These are phyloP conservation scores for Urtica urens DNA, from an alignment of 306 rosid genomes.

Conservation along the genomic window DNA sequence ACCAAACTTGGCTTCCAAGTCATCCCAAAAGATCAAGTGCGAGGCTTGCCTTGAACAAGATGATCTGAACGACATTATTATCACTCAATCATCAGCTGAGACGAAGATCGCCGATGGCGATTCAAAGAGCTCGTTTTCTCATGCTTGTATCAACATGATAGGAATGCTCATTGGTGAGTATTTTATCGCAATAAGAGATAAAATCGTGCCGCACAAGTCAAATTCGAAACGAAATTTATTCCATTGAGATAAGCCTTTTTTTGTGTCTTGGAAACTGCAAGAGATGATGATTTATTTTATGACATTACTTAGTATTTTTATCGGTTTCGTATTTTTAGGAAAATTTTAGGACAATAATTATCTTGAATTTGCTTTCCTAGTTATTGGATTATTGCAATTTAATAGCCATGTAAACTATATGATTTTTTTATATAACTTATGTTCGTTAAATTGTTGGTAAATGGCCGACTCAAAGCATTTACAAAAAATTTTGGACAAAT, in stretches of 20 bases:
- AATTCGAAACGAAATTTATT: background rate
- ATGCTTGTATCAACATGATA: conserved; percentile 63
- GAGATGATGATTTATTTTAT: background rate
- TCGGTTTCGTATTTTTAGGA: background rate
- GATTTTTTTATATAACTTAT: too few species aligned
- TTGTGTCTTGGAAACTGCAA: background rate
- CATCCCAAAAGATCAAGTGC: conserved; percentile 10
- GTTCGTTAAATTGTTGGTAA: too few species aligned
- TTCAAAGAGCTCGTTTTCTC: conserved; percentile 40
- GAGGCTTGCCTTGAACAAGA: conserved; percentile 38
- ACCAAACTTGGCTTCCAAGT: conserved; percentile 14
- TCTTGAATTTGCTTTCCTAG: too few species aligned
- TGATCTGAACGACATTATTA: conserved; percentile 4
- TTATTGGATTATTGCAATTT: too few species aligned
- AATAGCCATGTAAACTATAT: too few species aligned
- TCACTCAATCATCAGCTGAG: conserved; percentile 1
- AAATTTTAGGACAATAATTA: too few species aligned
- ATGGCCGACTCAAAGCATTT: too few species aligned
- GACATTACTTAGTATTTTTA: background rate
- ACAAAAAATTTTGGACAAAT: too few species aligned
- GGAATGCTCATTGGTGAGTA: conserved; percentile 68
- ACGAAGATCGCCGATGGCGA: background rate
- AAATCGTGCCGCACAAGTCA: too few species aligned
- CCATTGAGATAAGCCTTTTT: background rate
- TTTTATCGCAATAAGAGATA: background rate